Percentiles rank a stretch among this genome's conserved stretches.
Evolutionary conservation across 2,329 filamentous ascomycete species (phyloP).

Genomic region (Ascochyta rabiei): DNA sequence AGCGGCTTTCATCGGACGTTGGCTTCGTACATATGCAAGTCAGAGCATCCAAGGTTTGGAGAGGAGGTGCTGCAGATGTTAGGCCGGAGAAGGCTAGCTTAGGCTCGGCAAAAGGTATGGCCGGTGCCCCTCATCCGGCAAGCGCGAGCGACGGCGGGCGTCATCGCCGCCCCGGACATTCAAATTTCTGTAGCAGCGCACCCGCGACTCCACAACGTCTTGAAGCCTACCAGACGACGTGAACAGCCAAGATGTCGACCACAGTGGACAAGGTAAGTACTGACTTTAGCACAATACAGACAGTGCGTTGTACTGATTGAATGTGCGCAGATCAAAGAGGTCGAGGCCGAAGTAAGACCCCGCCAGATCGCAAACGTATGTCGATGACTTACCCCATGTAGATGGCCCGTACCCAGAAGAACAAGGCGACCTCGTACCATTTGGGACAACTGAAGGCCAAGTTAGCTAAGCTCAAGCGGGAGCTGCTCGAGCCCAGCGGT

Average conservation of each 20-base stretch:
- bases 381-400: constrained; percentile 49
- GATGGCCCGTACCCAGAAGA: constrained; percentile 98
- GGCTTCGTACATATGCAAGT: constrained; percentile 8
- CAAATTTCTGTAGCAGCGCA: constrained; percentile 39
- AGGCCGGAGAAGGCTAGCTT: not conserved
- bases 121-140: constrained; percentile 25
- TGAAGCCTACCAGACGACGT: not conserved
- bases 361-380: constrained; percentile 17
- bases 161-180: constrained; percentile 37
- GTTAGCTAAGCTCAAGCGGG: constrained; percentile 94
- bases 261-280: constrained; percentile 88
- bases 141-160: constrained; percentile 18
- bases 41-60: constrained; percentile 4
- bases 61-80: constrained; percentile 4
- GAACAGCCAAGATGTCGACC: constrained; percentile 73
- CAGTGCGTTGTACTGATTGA: not conserved
- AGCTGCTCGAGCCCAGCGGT: constrained; percentile 82
- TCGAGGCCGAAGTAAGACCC: constrained; percentile 83
- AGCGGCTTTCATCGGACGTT: constrained; percentile 35
- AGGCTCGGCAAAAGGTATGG: constrained; percentile 17
- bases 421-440: constrained; percentile 93
- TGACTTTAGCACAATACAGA: not conserved
- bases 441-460: constrained; percentile 95
- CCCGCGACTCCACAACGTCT: constrained; percentile 12
- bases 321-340: constrained; percentile 80